These are phyloP conservation scores for Kondoa subrosea DNA, from an alignment of 768 basidiomycete species.

Conservation along the genomic window DNA sequence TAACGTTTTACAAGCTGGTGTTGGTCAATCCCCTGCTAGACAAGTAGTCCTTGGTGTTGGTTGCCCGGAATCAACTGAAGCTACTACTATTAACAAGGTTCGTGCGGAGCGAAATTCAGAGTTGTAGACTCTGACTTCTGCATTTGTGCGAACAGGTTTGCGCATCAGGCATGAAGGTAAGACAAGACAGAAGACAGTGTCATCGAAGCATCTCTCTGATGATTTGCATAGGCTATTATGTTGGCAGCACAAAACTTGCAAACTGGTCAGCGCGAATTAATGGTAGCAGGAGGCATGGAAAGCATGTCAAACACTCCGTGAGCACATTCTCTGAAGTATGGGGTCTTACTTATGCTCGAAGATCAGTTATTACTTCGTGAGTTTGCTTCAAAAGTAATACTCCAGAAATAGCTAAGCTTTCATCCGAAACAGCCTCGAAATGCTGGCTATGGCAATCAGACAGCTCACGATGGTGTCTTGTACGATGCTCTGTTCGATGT, in stretches of 20 bases:
- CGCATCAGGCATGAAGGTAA: slow-evolving; percentile 77
- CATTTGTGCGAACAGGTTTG: slow-evolving; percentile 43
- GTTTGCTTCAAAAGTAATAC: not conserved
- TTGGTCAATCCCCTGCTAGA: slow-evolving; percentile 93
- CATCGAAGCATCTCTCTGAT: not conserved
- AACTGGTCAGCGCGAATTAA: slow-evolving; percentile 64
- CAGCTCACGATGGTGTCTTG: slow-evolving; percentile 70
- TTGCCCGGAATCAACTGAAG: slow-evolving; percentile 66
- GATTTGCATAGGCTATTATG: slow-evolving; percentile 44
- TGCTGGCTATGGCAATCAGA: slow-evolving; percentile 65
- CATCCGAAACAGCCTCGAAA: slow-evolving; percentile 35
- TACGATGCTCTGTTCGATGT: slow-evolving; percentile 90
- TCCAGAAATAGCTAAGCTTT: not conserved
- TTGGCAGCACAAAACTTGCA: slow-evolving; percentile 80
- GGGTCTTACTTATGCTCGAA: not conserved
- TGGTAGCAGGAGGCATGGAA: slow-evolving; percentile 95
- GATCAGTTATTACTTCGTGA: not conserved
- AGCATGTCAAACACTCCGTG: slow-evolving; percentile 99
- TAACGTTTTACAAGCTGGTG: slow-evolving; percentile 92
- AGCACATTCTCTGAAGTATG: slow-evolving; percentile 33
- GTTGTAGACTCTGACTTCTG: not conserved
- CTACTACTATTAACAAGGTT: slow-evolving; percentile 91
- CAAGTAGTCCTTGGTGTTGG: slow-evolving; percentile 91
- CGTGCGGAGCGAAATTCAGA: not conserved
- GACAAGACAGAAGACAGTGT: not conserved